Evolutionary conservation across 108 stramenopile genomes (phyloP), one percentile per base, ranked within the genome.

Genomic region (Conticribra guillardii): DNA sequence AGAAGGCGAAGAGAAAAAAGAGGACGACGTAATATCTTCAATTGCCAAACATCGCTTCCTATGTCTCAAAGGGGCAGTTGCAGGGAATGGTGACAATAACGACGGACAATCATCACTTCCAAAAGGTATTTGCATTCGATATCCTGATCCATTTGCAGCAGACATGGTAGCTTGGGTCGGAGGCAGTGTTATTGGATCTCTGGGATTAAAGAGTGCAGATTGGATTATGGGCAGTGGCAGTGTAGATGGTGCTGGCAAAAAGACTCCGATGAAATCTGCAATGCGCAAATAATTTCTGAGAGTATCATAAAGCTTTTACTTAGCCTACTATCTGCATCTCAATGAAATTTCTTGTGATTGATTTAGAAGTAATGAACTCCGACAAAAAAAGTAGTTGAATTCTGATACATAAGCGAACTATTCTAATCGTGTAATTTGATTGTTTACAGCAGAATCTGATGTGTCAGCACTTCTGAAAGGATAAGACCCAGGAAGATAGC

Each of bases 131-230:
- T 61, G 54, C n/a, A 50, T 76, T 19, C 57, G 52, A 14, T 76
- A 68, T 52, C 74, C 67, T 4, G 74, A 76, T 49, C 74, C 74
- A 57, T 76, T 76, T 41, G 67, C 67, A 31, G 60, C 74, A 14
- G 74, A 76, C 45, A 2, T 64, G 32, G 67, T 60, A 24, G 29
- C 60, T 22, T 76, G 74, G 74, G 9, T 76, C 0, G 67, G 74
- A 26, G 74, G 60, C 0, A 76, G 74, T 63, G 45, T 76, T 21
- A 76, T 76, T 66, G 74, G 74, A 30, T 50, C 57, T 26, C 21
- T 69, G 32, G 48, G 44, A 18, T 37, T 69, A 17, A 69, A 59
- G 32, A 60, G 59, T 51, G 58, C 58, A 57, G 57, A 33, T 29
- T 69, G 69, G 69, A 16, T 60, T 28, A 28, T 41, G 1, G 46